Percentiles rank a stretch among this genome's conserved stretches.
These are phyloP conservation scores for Eucalyptus fibrosa DNA, from an alignment of 345 rosid genomes.

Conservation along the genomic window DNA sequence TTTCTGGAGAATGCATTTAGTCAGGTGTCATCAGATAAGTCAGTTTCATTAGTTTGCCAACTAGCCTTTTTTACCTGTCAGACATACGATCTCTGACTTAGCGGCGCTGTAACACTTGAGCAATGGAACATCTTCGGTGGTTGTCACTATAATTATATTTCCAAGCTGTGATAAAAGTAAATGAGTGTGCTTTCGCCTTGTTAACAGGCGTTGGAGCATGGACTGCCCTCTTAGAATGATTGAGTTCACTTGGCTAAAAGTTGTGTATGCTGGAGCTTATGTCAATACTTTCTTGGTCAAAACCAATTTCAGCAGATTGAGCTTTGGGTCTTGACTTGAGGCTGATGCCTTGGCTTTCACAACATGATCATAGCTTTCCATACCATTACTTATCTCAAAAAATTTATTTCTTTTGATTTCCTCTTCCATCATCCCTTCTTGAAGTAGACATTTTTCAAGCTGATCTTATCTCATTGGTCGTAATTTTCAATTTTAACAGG, in stretches of 20 bases:
- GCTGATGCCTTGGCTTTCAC: not conserved
- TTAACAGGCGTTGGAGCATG: not conserved
- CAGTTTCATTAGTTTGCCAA: not conserved
- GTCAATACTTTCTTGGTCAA: not conserved
- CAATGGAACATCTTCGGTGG: not conserved
- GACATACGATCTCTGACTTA: not conserved
- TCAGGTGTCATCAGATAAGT: not conserved
- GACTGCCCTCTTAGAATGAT: not conserved
- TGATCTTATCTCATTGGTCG: not conserved
- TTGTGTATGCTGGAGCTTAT: not conserved
- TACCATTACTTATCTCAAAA: not conserved
- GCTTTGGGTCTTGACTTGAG: not conserved
- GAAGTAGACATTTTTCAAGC: not conserved
- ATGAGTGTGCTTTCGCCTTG: not conserved
- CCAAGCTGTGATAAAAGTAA: not conserved
- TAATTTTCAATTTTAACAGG: not conserved
- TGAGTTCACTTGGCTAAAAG: not conserved
- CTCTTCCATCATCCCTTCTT: not conserved
- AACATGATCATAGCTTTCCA: not conserved
- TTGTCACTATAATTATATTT: not conserved
- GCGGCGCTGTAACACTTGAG: not conserved
- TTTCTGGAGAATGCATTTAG: not conserved
- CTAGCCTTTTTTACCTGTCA: not conserved
- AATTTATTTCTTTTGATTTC: not conserved
- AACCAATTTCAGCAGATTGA: not conserved